phyloP scores from a whole-genome alignment of 1,284 basidiomycete species.

The Microbotryomycetes sp. region DNA sequence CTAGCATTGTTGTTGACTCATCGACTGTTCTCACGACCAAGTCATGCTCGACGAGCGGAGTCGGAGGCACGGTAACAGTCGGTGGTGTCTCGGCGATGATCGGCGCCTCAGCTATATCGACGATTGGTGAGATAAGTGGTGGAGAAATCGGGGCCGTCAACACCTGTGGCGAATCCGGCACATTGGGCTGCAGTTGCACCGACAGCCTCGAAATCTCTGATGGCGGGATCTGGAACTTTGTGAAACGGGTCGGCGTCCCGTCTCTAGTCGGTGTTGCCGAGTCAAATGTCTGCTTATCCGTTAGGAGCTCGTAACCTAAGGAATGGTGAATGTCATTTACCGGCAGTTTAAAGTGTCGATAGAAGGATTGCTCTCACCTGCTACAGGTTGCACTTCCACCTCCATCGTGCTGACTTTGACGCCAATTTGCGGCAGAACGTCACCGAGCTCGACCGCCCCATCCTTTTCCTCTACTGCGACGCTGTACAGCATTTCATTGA shows the following conservation, averaged over 20 bases:
- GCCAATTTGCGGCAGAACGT: not conserved
- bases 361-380: too few species aligned
- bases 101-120: too few species aligned
- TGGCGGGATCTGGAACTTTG: not conserved
- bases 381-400: not conserved
- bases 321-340: too few species aligned
- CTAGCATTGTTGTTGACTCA: not conserved
- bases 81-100: not conserved
- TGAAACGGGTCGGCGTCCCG: not conserved
- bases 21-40: too few species aligned
- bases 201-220: not conserved
- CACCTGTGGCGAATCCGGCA: not conserved
- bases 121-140: too few species aligned
- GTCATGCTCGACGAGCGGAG: not conserved
- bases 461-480: not conserved
- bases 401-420: not conserved
- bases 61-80: not conserved
- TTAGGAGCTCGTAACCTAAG: constrained; percentile 1
- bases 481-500: not conserved
- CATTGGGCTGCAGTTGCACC: not conserved
- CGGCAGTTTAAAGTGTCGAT: too few species aligned
- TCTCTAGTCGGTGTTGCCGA: not conserved
- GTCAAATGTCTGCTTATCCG: constrained; percentile 4
- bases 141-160: not conserved
- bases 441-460: not conserved